Conservation (phyloP, 78 protist genomes). For the Pelomyxa schiedti region DNA sequence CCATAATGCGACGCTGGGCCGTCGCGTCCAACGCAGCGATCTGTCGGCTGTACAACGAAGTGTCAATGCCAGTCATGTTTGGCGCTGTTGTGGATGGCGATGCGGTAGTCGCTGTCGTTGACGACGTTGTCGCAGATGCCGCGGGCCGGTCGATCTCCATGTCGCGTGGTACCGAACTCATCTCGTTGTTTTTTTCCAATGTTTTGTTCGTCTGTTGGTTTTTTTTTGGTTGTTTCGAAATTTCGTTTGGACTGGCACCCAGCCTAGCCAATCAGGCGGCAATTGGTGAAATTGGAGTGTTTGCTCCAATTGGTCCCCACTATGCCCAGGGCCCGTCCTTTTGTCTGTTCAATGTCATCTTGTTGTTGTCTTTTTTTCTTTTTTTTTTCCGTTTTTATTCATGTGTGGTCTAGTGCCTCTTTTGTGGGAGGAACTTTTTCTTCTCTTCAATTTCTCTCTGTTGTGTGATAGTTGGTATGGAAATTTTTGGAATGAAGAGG, state of each 20-base stretch:
- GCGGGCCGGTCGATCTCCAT: not conserved
- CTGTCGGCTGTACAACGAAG: no score
- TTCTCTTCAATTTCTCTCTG: not conserved
- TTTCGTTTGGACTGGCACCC: not conserved
- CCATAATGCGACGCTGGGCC: no score
- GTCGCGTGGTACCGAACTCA: conserved; percentile 4
- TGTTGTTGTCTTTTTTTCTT: no score
- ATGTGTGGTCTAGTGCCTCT: no score
- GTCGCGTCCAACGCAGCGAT: no score
- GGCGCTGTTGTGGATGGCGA: not conserved
- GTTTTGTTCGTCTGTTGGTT: conserved; percentile 30
- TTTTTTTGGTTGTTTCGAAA: conserved; percentile 15
- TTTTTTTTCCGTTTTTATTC: not conserved
- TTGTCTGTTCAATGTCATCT: not conserved
- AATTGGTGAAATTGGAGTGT: conserved; percentile 1
- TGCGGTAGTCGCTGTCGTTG: not conserved
- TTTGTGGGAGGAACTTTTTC: no score
- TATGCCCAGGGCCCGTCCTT: no score
- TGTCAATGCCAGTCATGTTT: not conserved
- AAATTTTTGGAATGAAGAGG: no score
- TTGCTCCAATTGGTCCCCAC: not conserved
- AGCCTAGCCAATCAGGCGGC: not conserved
- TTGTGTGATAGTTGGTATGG: no score
- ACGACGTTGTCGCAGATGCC: not conserved
- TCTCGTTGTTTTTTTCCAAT: conserved; percentile 1